Base-by-base conservation (phyloP, 345 rosid genomes). In the Linum usitatissimum region DNA sequence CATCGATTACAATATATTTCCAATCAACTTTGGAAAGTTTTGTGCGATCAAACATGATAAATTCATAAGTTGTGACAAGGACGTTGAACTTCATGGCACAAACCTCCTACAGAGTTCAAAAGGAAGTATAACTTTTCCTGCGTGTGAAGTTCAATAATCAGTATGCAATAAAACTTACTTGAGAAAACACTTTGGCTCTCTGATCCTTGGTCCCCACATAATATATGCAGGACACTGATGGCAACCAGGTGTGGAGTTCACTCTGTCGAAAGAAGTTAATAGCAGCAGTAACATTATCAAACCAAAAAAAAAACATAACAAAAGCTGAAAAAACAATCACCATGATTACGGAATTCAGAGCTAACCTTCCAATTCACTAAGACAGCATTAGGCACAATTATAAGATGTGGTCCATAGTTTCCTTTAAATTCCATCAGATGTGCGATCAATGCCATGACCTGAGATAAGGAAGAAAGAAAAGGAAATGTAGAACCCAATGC, bases 401-500 rank as follows among this genome's bases (percentile, higher is more conserved):
- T 94, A 77, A 94, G 99, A 84, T 94, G 99, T 2, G 99, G 99
- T 59, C 99, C 99, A 78, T 94, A 88, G 77, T 94, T 94, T 63
- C 99, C 97, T 74, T 94, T 94, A 64, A 90, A 94, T 78, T 94
- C 99, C 99, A 94, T 94, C 74, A 94, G 78, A 80, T 90, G 88
- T 73, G 99, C 99, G 81, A 94, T 85, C 81, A 94, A 76, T 59
- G 99, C 89, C 99, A 94, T 90, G 69, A 94, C 99, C 99, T 94
- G 75, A 59, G 77, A 17, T 56, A 57, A 9, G 58, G 61, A 75
- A 28, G 68, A 68, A 49, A n/a, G 5, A 38, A 23, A 18, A 30
- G 21, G 9, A 7, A 57, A 7, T 57, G 31, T 18, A 65, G 38
- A 62, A 68, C 8, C 34, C 31, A 20, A 64, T 14, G 48, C 51